phyloP scores from a whole-genome alignment of 2,329 filamentous ascomycete genomes.

The Cladosporium velox region DNA sequence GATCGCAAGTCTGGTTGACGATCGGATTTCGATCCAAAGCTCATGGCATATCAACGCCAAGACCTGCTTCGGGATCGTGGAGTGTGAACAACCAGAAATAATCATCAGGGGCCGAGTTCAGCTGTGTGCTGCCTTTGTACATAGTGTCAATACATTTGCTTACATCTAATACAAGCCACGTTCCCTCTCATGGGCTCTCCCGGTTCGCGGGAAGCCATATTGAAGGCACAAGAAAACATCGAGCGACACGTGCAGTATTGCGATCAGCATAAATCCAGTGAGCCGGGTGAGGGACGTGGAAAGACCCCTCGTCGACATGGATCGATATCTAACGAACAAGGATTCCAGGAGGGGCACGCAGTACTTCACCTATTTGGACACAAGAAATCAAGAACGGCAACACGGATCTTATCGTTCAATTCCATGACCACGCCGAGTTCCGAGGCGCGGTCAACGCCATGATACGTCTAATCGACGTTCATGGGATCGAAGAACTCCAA shows the following conservation, averaged over 20 bases:
- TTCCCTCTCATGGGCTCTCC: constrained; percentile 6
- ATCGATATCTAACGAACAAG: neutral
- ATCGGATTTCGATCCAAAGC: constrained; percentile 14
- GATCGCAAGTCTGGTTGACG: constrained; percentile 3
- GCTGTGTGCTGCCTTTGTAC: neutral
- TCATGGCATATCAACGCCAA: constrained; percentile 5
- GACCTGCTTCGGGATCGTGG: constrained; percentile 13
- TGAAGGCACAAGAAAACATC: constrained; percentile 2
- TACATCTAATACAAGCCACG: neutral
- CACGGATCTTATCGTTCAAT: constrained; percentile 8
- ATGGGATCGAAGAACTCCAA: constrained; percentile 5
- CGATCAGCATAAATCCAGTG: constrained; percentile 1
- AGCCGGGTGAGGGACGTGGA: constrained; percentile 9
- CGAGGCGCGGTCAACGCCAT: constrained; percentile 8
- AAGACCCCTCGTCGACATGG: neutral
- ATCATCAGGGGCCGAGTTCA: neutral
- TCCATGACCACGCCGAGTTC: constrained; percentile 5
- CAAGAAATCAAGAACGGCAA: constrained; percentile 14
- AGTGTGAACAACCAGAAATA: constrained; percentile 6
- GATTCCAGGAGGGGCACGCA: neutral
- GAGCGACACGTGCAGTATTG: constrained; percentile 12
- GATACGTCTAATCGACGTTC: constrained; percentile 5
- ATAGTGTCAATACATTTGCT: neutral
- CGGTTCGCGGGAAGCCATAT: constrained; percentile 8
- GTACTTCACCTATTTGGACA: constrained; percentile 6